Evolutionary conservation across 1,139 yeast species (phyloP).

Genomic region (Hansenula sp.): DNA sequence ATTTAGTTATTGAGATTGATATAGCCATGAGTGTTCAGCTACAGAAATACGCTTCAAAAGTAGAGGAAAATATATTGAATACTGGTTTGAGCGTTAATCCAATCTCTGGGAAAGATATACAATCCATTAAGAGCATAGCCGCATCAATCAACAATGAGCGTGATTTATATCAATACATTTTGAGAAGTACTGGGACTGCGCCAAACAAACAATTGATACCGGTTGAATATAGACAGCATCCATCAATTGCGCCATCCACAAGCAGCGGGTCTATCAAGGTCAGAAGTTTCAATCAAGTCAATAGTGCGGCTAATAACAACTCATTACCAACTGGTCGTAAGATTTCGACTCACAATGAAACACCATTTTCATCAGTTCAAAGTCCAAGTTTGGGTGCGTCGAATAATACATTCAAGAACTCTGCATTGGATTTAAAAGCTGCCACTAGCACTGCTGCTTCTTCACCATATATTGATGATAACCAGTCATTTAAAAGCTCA

Average conservation of each 20-base stretch:
- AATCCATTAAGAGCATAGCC: conserved; percentile 74
- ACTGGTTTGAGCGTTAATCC: conserved; percentile 84
- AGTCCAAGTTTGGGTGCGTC: conserved; percentile 1
- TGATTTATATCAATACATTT: conserved; percentile 70
- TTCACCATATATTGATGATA: conserved; percentile 35
- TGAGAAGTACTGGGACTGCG: conserved; percentile 40
- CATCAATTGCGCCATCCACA: conserved; percentile 41
- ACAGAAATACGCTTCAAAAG: conserved; percentile 84
- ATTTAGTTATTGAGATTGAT: conserved; percentile 80
- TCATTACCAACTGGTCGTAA: conserved; percentile 25
- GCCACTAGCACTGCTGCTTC: conserved; percentile 19
- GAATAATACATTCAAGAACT: conserved; percentile 1
- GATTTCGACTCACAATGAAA: conserved; percentile 26
- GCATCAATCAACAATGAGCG: conserved; percentile 76
- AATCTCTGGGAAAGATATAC: conserved; percentile 41
- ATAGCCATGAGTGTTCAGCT: conserved; percentile 84
- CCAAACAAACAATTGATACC: conserved; percentile 46
- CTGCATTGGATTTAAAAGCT: background rate
- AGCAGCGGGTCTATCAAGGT: conserved; percentile 15
- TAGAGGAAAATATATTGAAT: conserved; percentile 78
- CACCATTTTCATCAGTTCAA: conserved; percentile 20
- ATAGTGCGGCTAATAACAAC: conserved; percentile 23
- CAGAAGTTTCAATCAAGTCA: conserved; percentile 10
- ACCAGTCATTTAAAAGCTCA: conserved; percentile 22
- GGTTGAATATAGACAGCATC: conserved; percentile 76